Percentiles rank a stretch among this genome's conserved stretches.
These are phyloP conservation scores for Neltuma alba DNA, from an alignment of 306 rosid genomes.

Conservation along the genomic window DNA sequence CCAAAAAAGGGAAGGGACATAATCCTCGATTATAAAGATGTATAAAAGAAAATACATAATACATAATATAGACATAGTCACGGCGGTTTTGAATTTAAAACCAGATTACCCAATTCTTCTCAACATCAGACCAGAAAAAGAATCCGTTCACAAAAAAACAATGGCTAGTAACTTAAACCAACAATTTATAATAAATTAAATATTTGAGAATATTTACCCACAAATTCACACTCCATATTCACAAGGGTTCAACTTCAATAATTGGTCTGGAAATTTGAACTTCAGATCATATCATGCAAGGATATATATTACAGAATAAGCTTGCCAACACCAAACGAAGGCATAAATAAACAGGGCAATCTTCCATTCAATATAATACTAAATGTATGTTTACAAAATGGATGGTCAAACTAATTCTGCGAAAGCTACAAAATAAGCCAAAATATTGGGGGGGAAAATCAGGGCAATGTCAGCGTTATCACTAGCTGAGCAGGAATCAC, in stretches of 20 bases:
- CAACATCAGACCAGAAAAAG: slow-evolving; percentile 10
- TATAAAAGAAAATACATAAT: slow-evolving; percentile 5
- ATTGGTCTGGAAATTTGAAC: not conserved
- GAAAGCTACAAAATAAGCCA: not conserved
- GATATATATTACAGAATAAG: not conserved
- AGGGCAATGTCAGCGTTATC: not conserved
- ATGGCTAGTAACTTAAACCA: not conserved
- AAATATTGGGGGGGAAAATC: not conserved
- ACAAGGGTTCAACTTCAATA: not conserved
- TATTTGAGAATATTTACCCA: slow-evolving; percentile 10
- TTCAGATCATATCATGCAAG: not conserved
- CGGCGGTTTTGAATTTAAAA: not conserved
- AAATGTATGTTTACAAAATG: slow-evolving; percentile 1
- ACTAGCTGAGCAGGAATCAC: slow-evolving; percentile 6
- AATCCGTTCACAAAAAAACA: not conserved
- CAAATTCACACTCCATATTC: not conserved
- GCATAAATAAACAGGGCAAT: not conserved
- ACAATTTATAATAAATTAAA: not conserved
- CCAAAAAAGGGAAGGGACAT: not conserved
- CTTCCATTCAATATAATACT: slow-evolving; percentile 4
- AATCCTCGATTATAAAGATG: not conserved
- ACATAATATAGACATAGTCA: not conserved
- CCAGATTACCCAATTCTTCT: slow-evolving; percentile 2
- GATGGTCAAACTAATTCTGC: not conserved
- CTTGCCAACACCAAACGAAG: not conserved